Base-by-base conservation (phyloP, 73 alveolate genomes). In the Durusdinium trenchii region DNA sequence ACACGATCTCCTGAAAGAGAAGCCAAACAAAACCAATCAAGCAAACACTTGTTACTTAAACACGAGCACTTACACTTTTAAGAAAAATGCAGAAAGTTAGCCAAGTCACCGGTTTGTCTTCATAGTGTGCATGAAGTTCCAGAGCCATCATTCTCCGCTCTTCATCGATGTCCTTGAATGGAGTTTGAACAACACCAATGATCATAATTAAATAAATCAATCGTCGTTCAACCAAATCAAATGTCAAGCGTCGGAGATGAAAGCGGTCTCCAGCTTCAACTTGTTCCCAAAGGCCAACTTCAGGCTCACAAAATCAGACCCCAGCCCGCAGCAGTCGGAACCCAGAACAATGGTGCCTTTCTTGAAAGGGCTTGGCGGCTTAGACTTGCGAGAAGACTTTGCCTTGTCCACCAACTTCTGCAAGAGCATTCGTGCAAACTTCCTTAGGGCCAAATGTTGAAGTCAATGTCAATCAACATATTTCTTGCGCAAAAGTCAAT, bases 101-200 rank as follows among this genome's bases (percentile, higher is more conserved):
- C 86, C 86, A 75, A 83, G 76, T 20, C 57, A 50, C 94, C 10
- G 94, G 94, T 14, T 73, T 83, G 51, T 54, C 69, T 14, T 52
- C 94, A 51, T 45, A 83, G 52, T 48, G 76, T 6, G 76, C 75
- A 50, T 83, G 94, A 16, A 83, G 73, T 54, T 47, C 47, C 94
- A 48, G 51, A 76, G 86, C 86, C 86, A 75, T 75, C 26, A 42
- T 40, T 42, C 86, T 75, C 45, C 86, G 40, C 16, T n/a, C 45
- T 38, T 75, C 61, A 42, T 38, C 6, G 20, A 75, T 75, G 86
- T 75, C 86, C 86, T 75, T 75, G 26, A n/a, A 32, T 35, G 48
- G n/a, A n/a, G n/a, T n/a, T n/a, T n/a, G n/a, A n/a, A n/a, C n/a
- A n/a, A n/a, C n/a, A n/a, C n/a, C n/a, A n/a, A n/a, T n/a, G n/a